A percentile compares a stretch with the other conserved stretches of the same genome.
phyloP scores from a whole-genome alignment of 164 flowering plant species.

The Houttuynia cordata region DNA sequence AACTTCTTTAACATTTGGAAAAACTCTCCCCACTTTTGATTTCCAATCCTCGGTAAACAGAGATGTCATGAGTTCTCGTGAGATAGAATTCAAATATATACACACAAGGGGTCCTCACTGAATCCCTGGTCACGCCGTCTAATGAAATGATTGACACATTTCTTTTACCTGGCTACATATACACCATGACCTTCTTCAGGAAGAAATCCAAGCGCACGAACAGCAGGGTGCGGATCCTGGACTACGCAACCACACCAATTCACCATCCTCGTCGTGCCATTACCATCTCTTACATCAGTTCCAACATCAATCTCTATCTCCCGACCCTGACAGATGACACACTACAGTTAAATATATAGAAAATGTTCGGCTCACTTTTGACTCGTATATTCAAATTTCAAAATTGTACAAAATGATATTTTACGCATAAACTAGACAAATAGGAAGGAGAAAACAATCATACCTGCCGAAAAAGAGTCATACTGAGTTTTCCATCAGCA shows the following conservation, averaged over 20 bases:
- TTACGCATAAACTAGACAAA: not conserved
- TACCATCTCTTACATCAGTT: slow-evolving; percentile 92
- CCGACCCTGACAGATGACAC: slow-evolving; percentile 40
- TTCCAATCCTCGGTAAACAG: no score
- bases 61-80: no score
- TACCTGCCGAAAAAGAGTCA: slow-evolving; percentile 89
- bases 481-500: slow-evolving; percentile 38
- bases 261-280: slow-evolving; percentile 66
- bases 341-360: not conserved
- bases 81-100: no score
- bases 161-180: slow-evolving; percentile 69
- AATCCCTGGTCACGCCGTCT: no score
- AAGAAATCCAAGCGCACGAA: slow-evolving; percentile 93
- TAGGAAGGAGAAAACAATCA: not conserved
- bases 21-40: no score
- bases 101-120: no score
- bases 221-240: slow-evolving; percentile 87
- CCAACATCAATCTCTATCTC: slow-evolving; percentile 74
- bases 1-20: no score
- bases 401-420: no score
- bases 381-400: not conserved
- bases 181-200: slow-evolving; percentile 98
- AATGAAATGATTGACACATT: not conserved
- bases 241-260: slow-evolving; percentile 95
- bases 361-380: not conserved